A percentile compares a stretch with the other conserved stretches of the same genome.
phyloP scores from a whole-genome alignment of 23 red algal genomes.

The Chondrus crispus region DNA sequence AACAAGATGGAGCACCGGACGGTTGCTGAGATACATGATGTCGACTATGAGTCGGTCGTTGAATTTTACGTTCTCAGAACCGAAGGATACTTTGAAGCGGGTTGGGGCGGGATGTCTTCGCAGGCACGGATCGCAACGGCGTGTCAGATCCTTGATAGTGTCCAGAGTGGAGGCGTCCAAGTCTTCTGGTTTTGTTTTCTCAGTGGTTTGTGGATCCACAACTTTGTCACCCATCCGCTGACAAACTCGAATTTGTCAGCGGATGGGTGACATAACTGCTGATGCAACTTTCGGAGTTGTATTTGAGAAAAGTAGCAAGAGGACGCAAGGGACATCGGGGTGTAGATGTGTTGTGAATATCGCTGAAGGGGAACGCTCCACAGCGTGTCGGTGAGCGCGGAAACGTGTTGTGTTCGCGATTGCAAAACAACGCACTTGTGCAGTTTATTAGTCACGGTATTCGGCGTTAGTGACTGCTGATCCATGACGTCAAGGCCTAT shows the following conservation, averaged over 20 bases:
- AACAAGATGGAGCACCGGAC: background rate
- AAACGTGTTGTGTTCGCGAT: no score
- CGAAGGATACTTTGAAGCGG: constrained; percentile 11
- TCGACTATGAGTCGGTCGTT: background rate
- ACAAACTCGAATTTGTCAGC: background rate
- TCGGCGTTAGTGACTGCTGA: background rate
- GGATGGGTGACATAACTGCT: background rate
- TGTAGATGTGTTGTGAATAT: background rate
- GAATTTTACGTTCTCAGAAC: background rate
- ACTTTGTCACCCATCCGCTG: no score
- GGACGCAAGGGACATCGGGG: background rate
- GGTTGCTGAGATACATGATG: constrained; percentile 12
- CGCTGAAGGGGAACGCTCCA: no score
- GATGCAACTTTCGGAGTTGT: background rate
- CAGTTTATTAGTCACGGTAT: background rate
- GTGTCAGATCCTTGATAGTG: background rate
- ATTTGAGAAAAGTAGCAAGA: background rate
- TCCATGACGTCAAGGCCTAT: background rate
- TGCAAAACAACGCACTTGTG: background rate
- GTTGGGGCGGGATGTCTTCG: background rate
- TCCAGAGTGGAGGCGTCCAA: background rate
- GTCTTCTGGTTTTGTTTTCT: background rate
- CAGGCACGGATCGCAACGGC: constrained; percentile 12
- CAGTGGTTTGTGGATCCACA: no score
- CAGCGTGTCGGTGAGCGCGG: no score